phyloP scores from a whole-genome alignment of 2,329 filamentous ascomycete species.

The Coniochaeta hoffmannii region DNA sequence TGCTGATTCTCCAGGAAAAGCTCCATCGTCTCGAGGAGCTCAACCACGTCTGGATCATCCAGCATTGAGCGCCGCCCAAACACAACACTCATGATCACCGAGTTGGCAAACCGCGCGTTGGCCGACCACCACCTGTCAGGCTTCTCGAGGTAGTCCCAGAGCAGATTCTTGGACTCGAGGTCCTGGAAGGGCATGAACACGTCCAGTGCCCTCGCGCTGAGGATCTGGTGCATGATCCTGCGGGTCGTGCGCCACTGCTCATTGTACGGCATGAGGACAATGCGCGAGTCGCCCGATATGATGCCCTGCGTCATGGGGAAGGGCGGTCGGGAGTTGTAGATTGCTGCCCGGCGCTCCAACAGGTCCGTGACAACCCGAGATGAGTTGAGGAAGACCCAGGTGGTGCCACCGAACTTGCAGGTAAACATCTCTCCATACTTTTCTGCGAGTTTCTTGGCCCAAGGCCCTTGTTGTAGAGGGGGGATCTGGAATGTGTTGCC shows the following conservation, averaged over 20 bases:
- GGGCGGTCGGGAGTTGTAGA: slow-evolving; percentile 13
- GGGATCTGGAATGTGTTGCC: background rate
- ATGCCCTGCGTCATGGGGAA: slow-evolving; percentile 15
- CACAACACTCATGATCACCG: slow-evolving; percentile 24
- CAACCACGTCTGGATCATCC: slow-evolving; percentile 11
- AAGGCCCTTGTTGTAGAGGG: background rate
- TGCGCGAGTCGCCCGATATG: slow-evolving; percentile 19
- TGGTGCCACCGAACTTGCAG: slow-evolving; percentile 22
- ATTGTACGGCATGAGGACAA: slow-evolving; percentile 21
- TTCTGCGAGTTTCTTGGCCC: background rate
- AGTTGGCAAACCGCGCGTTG: slow-evolving; percentile 20
- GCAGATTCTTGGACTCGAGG: slow-evolving; percentile 18
- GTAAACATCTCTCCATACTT: background rate
- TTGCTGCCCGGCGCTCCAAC: slow-evolving; percentile 26
- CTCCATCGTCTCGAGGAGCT: slow-evolving; percentile 13
- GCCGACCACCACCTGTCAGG: slow-evolving; percentile 18
- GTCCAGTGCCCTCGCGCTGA: slow-evolving; percentile 16
- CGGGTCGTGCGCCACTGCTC: slow-evolving; percentile 18
- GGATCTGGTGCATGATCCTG: slow-evolving; percentile 24
- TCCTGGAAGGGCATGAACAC: slow-evolving; percentile 23
- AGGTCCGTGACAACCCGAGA: slow-evolving; percentile 28
- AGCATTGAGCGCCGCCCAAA: slow-evolving; percentile 18
- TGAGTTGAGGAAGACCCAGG: slow-evolving; percentile 34
- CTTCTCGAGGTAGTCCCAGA: slow-evolving; percentile 17
- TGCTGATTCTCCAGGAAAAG: slow-evolving; percentile 18